Percentiles rank a stretch among this genome's conserved stretches.
phyloP scores from a whole-genome alignment of 163 green algal genomes.

The Prototheca cutis region DNA sequence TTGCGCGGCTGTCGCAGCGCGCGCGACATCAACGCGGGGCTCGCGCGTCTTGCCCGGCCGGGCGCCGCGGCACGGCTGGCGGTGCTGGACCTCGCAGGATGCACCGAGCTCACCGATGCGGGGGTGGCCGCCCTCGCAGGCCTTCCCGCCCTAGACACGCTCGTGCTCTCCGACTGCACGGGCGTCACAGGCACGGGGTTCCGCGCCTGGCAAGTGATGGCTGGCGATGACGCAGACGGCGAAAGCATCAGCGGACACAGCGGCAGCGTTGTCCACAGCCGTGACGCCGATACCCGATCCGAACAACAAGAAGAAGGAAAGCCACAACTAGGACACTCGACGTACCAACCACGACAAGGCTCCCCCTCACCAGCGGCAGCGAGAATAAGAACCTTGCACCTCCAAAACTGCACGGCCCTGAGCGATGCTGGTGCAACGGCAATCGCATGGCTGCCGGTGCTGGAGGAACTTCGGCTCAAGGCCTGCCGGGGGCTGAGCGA shows the following conservation, averaged over 20 bases:
- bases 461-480: slow-evolving; percentile 18
- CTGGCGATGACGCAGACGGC: background rate
- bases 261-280: too few relatives aligned
- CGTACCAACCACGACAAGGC: too few relatives aligned
- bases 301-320: too few relatives aligned
- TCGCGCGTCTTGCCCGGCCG: slow-evolving; percentile 8
- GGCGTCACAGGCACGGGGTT: slow-evolving; percentile 28
- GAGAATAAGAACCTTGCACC: too few relatives aligned
- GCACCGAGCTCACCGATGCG: slow-evolving; percentile 23
- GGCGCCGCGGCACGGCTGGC: background rate
- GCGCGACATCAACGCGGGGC: slow-evolving; percentile 16
- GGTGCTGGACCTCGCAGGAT: slow-evolving; percentile 23
- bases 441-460: slow-evolving; percentile 5
- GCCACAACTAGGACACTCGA: too few relatives aligned
- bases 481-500: slow-evolving; percentile 13
- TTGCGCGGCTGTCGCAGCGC: slow-evolving; percentile 5
- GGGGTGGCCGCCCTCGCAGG: slow-evolving; percentile 22
- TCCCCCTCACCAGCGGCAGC: too few relatives aligned
- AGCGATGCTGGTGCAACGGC: slow-evolving; percentile 21
- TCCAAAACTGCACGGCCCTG: slow-evolving; percentile 37
- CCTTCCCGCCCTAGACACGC: slow-evolving; percentile 16
- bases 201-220: slow-evolving; percentile 13
- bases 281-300: too few relatives aligned
- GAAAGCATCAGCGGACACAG: too few relatives aligned
- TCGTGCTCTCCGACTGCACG: slow-evolving; percentile 36